phyloP scores from a whole-genome alignment of 139 green algal species.

The Penium margaritaceum region DNA sequence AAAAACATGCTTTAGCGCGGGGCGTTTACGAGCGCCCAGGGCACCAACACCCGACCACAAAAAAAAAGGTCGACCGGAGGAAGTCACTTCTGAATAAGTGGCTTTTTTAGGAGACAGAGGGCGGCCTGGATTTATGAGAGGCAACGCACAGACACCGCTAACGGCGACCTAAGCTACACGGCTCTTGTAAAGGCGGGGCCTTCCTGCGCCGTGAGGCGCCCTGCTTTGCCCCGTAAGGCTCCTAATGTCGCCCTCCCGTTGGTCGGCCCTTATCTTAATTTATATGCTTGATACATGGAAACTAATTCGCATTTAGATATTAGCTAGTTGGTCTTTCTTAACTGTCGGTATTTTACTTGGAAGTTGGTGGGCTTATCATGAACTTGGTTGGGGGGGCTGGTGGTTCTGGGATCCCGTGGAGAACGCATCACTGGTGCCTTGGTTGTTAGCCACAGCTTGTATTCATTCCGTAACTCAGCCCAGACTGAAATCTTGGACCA shows the following conservation, averaged over 20 bases:
- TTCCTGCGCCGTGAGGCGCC: too few species aligned
- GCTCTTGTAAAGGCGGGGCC: too few species aligned
- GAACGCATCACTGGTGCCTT: conserved; percentile 21
- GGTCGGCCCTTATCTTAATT: background rate
- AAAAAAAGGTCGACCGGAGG: too few species aligned
- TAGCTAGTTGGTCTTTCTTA: conserved; percentile 18
- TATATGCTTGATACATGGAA: background rate
- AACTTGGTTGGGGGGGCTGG: conserved; percentile 23
- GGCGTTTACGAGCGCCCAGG: too few species aligned
- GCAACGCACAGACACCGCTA: too few species aligned
- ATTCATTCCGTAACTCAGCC: background rate
- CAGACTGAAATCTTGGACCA: conserved; percentile 1
- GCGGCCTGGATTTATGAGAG: background rate
- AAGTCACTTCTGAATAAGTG: too few species aligned
- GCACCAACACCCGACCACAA: too few species aligned
- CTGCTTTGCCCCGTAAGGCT: background rate
- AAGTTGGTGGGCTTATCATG: conserved; percentile 30
- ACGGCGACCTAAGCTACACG: too few species aligned
- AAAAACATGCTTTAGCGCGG: too few species aligned
- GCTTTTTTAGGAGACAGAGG: background rate
- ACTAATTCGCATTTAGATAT: conserved; percentile 14
- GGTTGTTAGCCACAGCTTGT: conserved; percentile 10
- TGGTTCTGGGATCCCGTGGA: conserved; percentile 28
- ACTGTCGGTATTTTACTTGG: conserved; percentile 21
- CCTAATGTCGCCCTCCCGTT: background rate